Evolutionary conservation across 768 basidiomycete genomes (phyloP).

Genomic region (Chalciporus sphaerocephalus): DNA sequence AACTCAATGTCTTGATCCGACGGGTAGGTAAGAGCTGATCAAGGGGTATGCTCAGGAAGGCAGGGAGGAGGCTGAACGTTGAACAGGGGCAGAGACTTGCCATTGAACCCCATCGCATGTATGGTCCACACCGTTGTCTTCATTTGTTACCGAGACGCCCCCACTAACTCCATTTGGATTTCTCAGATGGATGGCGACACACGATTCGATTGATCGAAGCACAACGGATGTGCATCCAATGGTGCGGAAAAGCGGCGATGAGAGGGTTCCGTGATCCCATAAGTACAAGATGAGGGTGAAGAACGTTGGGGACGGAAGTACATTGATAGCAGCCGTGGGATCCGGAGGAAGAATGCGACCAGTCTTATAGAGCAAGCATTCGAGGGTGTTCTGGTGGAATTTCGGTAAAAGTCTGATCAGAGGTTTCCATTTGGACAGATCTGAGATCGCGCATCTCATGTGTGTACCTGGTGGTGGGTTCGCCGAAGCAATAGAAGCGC

Average conservation of each 20-base stretch:
- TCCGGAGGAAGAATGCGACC: slow-evolving; percentile 2
- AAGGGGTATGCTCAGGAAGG: neutral
- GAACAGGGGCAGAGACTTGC: slow-evolving; percentile 3
- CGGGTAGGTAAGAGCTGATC: slow-evolving; percentile 8
- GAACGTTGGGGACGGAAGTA: neutral
- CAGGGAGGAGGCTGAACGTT: neutral
- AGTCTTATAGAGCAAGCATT: slow-evolving; percentile 7
- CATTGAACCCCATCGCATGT: slow-evolving; percentile 4
- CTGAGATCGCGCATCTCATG: slow-evolving; percentile 21
- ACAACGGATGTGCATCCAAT: slow-evolving; percentile 1
- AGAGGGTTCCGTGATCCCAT: slow-evolving; percentile 20
- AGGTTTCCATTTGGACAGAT: slow-evolving; percentile 12
- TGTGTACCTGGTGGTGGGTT: slow-evolving; percentile 20
- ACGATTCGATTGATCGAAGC: slow-evolving; percentile 19
- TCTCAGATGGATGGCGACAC: slow-evolving; percentile 11
- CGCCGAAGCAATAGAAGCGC: slow-evolving; percentile 16
- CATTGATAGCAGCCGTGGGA: slow-evolving; percentile 13
- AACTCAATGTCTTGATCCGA: slow-evolving; percentile 1
- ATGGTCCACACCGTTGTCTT: neutral
- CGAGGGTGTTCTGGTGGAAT: slow-evolving; percentile 11
- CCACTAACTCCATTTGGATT: slow-evolving; percentile 15
- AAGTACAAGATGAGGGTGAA: neutral
- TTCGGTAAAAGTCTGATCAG: slow-evolving; percentile 31
- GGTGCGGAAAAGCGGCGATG: slow-evolving; percentile 24
- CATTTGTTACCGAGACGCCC: slow-evolving; percentile 5